Evolutionary conservation across 306 rosid species (phyloP).

Genomic region (Alnus rubra): DNA sequence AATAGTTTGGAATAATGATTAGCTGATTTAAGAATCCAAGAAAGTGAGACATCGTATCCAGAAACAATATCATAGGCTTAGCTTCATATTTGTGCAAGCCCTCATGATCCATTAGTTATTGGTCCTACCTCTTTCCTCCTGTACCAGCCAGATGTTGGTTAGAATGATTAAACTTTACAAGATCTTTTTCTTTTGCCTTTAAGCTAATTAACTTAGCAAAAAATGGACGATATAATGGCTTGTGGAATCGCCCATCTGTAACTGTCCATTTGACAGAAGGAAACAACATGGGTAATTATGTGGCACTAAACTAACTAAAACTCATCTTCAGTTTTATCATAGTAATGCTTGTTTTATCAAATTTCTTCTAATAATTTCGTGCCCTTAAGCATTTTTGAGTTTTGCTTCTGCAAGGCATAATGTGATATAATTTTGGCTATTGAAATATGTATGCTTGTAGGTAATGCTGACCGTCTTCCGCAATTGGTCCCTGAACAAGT

Average conservation of each 20-base stretch:
- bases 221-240: not conserved
- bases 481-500: constrained; percentile 74
- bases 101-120: not conserved
- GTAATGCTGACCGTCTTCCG: constrained; percentile 60
- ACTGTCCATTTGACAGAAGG: not conserved
- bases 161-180: not conserved
- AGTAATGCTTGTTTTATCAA: not conserved
- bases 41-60: not conserved
- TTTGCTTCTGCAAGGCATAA: not conserved
- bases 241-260: not conserved
- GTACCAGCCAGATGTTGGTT: not conserved
- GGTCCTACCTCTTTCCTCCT: not conserved
- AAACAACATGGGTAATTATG: not conserved
- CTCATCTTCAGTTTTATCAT: not conserved
- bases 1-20: not conserved
- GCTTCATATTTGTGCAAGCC: not conserved
- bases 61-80: not conserved
- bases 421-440: constrained; percentile 12
- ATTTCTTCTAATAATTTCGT: not conserved
- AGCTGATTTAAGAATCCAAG: not conserved
- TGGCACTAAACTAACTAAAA: not conserved
- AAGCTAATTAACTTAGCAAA: not conserved
- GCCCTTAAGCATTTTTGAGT: not conserved
- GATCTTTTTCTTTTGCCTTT: not conserved
- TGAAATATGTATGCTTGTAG: constrained; percentile 35